These are phyloP conservation scores for Closterium sp. DNA, from an alignment of 139 green algal species.

Conservation along the genomic window DNA sequence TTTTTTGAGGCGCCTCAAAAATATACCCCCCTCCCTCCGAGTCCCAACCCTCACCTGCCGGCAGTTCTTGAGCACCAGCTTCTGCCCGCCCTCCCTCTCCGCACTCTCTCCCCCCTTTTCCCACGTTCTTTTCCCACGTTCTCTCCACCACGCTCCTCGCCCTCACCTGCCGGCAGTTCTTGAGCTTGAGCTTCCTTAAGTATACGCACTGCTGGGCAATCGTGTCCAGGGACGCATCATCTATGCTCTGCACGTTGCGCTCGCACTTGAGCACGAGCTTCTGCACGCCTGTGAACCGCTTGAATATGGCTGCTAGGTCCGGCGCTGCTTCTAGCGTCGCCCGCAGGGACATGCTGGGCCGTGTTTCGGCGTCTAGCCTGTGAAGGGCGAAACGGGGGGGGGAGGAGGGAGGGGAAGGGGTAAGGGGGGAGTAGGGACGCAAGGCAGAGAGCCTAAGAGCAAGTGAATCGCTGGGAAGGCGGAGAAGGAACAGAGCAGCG, in stretches of 20 bases:
- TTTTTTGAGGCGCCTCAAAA: too few relatives aligned
- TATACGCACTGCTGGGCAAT: slow-evolving; percentile 3
- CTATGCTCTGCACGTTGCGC: not conserved
- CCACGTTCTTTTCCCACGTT: too few relatives aligned
- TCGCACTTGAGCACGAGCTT: slow-evolving; percentile 34
- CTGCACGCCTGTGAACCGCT: not conserved
- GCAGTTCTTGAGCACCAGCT: not conserved
- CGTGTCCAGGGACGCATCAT: not conserved
- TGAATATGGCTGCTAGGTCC: not conserved
- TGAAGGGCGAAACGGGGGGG: not conserved
- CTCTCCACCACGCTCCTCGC: too few relatives aligned
- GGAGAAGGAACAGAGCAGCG: too few relatives aligned
- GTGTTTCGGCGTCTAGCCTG: slow-evolving; percentile 16
- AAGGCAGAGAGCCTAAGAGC: too few relatives aligned
- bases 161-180: slow-evolving; percentile 32
- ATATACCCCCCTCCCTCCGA: too few relatives aligned
- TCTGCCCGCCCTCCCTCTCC: not conserved
- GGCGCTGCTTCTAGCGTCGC: not conserved
- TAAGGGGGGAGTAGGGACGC: too few relatives aligned
- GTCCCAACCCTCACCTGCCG: too few relatives aligned
- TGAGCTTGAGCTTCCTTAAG: slow-evolving; percentile 29
- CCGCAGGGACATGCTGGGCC: not conserved
- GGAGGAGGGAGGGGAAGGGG: not conserved
- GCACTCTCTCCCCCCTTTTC: too few relatives aligned
- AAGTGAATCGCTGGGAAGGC: too few relatives aligned